A percentile compares a stretch with the other conserved stretches of the same genome.
phyloP scores from a whole-genome alignment of 2,329 filamentous ascomycete species.

The Rutstroemia sp. region DNA sequence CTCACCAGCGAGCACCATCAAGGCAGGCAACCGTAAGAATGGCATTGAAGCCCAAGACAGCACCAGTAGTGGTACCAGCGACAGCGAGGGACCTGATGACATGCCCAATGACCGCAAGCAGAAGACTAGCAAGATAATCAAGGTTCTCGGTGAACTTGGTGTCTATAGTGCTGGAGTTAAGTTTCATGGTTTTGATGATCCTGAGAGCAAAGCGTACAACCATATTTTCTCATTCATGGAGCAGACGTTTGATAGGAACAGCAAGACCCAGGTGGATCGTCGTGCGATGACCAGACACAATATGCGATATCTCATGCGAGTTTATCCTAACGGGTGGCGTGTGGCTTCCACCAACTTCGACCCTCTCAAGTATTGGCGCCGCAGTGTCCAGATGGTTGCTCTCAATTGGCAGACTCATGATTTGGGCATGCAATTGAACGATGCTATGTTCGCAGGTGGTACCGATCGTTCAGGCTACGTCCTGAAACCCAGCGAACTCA shows the following conservation, averaged over 20 bases:
- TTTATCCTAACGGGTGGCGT: conserved; percentile 80
- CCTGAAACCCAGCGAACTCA: conserved; percentile 80
- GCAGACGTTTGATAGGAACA: conserved; percentile 75
- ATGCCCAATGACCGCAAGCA: conserved; percentile 49
- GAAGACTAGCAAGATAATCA: conserved; percentile 76
- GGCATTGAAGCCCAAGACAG: conserved; percentile 41
- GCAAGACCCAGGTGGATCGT: conserved; percentile 68
- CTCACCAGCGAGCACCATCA: conserved; percentile 12
- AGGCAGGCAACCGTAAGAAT: conserved; percentile 17
- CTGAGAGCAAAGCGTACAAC: conserved; percentile 80
- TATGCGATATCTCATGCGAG: conserved; percentile 82
- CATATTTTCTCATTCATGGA: conserved; percentile 96
- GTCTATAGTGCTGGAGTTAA: conserved; percentile 72
- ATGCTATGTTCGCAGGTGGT: conserved; percentile 93
- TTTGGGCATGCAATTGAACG: conserved; percentile 89
- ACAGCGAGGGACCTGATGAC: conserved; percentile 49
- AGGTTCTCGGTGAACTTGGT: conserved; percentile 75
- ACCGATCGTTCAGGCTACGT: conserved; percentile 86
- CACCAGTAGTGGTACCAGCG: conserved; percentile 72
- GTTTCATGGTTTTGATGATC: conserved; percentile 70
- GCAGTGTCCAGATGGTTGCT: conserved; percentile 95
- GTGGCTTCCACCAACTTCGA: conserved; percentile 91
- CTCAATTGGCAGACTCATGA: conserved; percentile 99
- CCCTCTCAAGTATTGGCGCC: conserved; percentile 86
- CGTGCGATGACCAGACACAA: conserved; percentile 82